Evolutionary conservation across 2,329 filamentous ascomycete species (phyloP), one percentile per base, ranked within the genome.

Genomic region (Fusarium xyrophilum): DNA sequence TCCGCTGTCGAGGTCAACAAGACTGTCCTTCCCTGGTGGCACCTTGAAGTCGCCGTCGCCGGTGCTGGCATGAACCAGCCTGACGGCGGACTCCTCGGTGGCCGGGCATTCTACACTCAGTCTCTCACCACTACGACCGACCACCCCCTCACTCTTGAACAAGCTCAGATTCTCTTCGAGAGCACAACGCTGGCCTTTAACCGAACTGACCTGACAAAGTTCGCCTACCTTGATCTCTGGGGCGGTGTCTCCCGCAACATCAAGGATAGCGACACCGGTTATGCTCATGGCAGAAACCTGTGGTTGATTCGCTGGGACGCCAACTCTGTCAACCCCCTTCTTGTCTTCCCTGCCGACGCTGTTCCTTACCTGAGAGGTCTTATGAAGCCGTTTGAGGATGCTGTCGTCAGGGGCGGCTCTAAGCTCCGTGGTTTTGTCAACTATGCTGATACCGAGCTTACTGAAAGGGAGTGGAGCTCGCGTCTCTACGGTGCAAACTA

Each of bases 191-290:
- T 74, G 3, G 56, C 62, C 8, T 74, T 74, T 12, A 71, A 73
- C 53, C 71, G 71, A 9, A 74, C 69, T 4, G 71, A 73, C 12
- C n/a, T 73, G 14, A 30, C 47, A 8, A 71, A 68, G 44, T 68
- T 62, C 2, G 72, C 68, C 4, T 74, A 71, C 40, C 46, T 74
- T 15, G 72, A 74, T n/a, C 70, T 74, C 30, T 74, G 72, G 72
- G 72, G 72, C 2, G 72, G 72, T 19, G 63, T 73, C 3, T 74
- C 72, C 5, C 68, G 71, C 8, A 42, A 54, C 25, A 69, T 73
- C 33, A 43, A 51, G 7, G 72, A 73, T 17, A 40, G 27, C 1
- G 71, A 74, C 25, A 74, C 72, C 1, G 58, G 58, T 1, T 73
- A 71, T 15, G 68, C 72, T 5, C 72, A 74, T 14, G 72, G 70